phyloP scores from a whole-genome alignment of 179 eudicot species.

The Gypsophila paniculata region DNA sequence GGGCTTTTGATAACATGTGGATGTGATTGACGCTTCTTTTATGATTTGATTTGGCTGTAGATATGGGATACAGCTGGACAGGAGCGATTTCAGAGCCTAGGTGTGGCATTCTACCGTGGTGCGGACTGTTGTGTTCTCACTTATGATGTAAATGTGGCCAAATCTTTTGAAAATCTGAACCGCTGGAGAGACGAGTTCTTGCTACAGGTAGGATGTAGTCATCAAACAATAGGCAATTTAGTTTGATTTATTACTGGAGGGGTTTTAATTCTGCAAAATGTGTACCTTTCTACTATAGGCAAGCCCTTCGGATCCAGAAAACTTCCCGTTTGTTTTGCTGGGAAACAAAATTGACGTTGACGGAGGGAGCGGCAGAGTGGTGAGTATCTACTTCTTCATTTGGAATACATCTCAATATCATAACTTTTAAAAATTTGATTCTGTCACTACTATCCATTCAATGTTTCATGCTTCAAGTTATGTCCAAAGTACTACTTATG shows the following conservation, averaged over 20 bases:
- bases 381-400: background rate
- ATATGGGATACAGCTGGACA: slow-evolving; percentile 64
- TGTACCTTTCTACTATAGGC: slow-evolving; percentile 36
- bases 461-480: no score
- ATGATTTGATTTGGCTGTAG: slow-evolving; percentile 29
- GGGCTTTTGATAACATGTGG: background rate
- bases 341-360: slow-evolving; percentile 74
- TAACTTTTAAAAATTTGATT: background rate
- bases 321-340: slow-evolving; percentile 68
- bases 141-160: slow-evolving; percentile 54
- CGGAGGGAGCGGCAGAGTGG: slow-evolving; percentile 54
- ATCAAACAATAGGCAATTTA: background rate
- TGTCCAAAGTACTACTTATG: background rate
- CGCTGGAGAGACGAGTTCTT: slow-evolving; percentile 62
- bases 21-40: slow-evolving; percentile 1
- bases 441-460: background rate
- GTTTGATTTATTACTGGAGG: background rate
- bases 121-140: slow-evolving; percentile 65
- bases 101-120: slow-evolving; percentile 64
- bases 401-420: no score
- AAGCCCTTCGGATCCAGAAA: slow-evolving; percentile 49
- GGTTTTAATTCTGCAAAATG: background rate
- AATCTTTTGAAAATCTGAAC: slow-evolving; percentile 57
- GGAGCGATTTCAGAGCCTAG: slow-evolving; percentile 60
- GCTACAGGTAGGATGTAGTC: slow-evolving; percentile 37